Conservation (phyloP, 225 moss, liverwort and hornwort genomes). For the Straminergon stramineum region DNA sequence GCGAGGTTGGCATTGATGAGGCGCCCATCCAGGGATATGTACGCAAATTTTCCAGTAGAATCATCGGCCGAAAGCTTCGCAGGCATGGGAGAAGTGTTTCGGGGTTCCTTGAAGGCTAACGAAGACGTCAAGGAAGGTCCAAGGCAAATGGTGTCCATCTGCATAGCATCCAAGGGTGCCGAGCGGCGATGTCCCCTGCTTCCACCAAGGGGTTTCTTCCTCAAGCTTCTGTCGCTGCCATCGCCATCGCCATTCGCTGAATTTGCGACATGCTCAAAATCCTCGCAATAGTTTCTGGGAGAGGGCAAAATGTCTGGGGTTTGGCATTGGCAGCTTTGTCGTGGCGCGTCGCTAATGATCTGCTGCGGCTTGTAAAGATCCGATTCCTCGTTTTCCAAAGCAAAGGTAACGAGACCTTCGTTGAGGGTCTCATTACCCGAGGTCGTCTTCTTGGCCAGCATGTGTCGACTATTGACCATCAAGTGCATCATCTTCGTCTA, state of each 20-base stretch:
- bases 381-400: not conserved
- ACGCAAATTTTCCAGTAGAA: conserved; percentile 21
- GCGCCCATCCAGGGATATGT: conserved; percentile 39
- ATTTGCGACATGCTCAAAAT: not conserved
- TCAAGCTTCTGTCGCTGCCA: not conserved
- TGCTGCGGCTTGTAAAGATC: not conserved
- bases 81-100: not conserved
- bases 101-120: not conserved
- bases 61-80: conserved; percentile 17
- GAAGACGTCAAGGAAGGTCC: conserved; percentile 19
- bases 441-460: conserved; percentile 1
- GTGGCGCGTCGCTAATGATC: not conserved
- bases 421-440: not conserved
- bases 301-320: not conserved
- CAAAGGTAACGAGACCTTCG: not conserved
- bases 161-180: not conserved
- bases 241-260: not conserved
- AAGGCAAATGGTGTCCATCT: conserved; percentile 1
- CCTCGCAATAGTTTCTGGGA: not conserved
- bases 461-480: conserved; percentile 3
- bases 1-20: conserved; percentile 34
- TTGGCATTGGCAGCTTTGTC: not conserved
- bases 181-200: not conserved
- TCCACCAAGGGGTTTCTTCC: not conserved
- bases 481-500: conserved; percentile 21